Conservation (phyloP, 2,329 filamentous ascomycete genomes). For the Moelleriella libera region DNA sequence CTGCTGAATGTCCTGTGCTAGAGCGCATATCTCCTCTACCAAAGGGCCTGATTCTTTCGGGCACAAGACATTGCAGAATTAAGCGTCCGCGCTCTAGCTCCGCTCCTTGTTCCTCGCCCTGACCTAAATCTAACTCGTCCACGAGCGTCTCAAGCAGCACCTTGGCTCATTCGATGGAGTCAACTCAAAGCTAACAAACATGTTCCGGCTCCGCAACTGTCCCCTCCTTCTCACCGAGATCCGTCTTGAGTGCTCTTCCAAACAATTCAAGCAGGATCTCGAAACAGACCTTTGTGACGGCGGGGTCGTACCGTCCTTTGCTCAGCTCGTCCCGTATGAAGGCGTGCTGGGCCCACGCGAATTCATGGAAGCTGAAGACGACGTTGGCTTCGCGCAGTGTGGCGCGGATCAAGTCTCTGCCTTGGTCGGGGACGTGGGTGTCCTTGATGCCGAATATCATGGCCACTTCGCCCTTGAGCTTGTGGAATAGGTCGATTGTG, state of each 20-base stretch:
- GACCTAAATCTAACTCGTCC: no score
- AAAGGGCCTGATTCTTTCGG: no score
- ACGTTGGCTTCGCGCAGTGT: constrained; percentile 66
- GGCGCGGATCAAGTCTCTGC: constrained; percentile 69
- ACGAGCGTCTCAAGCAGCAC: no score
- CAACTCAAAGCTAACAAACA: constrained; percentile 38
- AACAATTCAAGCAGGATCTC: constrained; percentile 84
- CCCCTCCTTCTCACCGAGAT: constrained; percentile 56
- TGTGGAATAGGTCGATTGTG: constrained; percentile 38
- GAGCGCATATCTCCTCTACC: no score
- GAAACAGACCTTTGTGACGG: constrained; percentile 75
- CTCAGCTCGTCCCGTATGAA: constrained; percentile 88
- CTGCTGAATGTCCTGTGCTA: no score
- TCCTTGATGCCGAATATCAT: constrained; percentile 91
- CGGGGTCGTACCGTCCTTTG: constrained; percentile 88
- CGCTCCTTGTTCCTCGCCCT: no score
- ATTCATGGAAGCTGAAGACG: constrained; percentile 72
- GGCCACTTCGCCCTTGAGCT: constrained; percentile 69
- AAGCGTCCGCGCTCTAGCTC: no score
- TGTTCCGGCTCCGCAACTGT: constrained; percentile 52
- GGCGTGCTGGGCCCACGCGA: constrained; percentile 87
- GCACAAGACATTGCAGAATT: no score
- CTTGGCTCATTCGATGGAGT: no score
- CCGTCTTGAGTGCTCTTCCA: constrained; percentile 60
- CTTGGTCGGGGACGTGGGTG: constrained; percentile 73